Evolutionary conservation across 805 yeast genomes (phyloP).

Genomic region (Myxozyma geophila): DNA sequence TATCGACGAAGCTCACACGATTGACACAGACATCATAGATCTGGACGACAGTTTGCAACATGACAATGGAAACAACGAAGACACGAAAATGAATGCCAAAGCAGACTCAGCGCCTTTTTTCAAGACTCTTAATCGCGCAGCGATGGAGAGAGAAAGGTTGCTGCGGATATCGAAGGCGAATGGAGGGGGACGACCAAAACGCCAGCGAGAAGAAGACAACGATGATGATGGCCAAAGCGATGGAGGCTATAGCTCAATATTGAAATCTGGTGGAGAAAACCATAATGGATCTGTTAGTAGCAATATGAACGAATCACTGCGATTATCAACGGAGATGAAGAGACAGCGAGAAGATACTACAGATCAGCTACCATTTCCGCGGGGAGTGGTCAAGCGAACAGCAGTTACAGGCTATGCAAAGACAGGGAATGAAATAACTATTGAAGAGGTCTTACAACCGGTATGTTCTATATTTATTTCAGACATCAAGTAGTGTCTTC

Average conservation of each 20-base stretch:
- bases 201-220: slow-evolving; percentile 17
- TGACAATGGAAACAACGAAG: background rate
- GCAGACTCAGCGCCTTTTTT: slow-evolving; percentile 12
- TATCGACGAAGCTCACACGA: slow-evolving; percentile 2
- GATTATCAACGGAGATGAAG: slow-evolving; percentile 4
- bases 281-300: background rate
- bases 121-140: slow-evolving; percentile 27
- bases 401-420: slow-evolving; percentile 28
- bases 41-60: background rate
- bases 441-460: slow-evolving; percentile 34
- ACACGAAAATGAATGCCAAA: background rate
- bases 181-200: slow-evolving; percentile 33
- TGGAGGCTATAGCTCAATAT: background rate
- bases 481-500: background rate
- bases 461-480: slow-evolving; percentile 9
- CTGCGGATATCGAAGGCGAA: slow-evolving; percentile 19
- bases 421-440: slow-evolving; percentile 24
- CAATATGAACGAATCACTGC: too few species aligned
- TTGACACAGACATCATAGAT: background rate
- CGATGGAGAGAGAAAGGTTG: slow-evolving; percentile 35
- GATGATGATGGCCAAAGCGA: slow-evolving; percentile 5
- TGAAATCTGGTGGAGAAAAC: background rate
- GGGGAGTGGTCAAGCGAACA: slow-evolving; percentile 33
- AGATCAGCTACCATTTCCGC: slow-evolving; percentile 19
- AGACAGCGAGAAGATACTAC: slow-evolving; percentile 15